Conservation (phyloP, 1,139 yeast species). For the Hansenula sp. region DNA sequence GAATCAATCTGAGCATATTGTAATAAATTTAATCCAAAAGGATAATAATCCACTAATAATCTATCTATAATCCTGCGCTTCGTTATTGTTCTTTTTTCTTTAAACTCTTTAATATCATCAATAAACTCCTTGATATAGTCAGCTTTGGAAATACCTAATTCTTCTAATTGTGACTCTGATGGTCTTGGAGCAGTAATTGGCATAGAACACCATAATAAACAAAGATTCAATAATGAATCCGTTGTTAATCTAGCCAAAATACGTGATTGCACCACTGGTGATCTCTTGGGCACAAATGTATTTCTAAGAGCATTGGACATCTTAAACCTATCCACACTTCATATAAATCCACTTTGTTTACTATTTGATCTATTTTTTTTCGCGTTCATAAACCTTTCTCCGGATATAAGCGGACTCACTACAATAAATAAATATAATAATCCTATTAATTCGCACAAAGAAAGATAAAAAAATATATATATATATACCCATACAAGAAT, state of each 20-base stretch:
- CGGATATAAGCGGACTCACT: too few relatives aligned
- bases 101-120: slow-evolving; percentile 8
- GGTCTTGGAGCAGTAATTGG: slow-evolving; percentile 19
- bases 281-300: slow-evolving; percentile 13
- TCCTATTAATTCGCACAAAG: too few relatives aligned
- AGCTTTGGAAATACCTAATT: slow-evolving; percentile 5
- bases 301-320: slow-evolving; percentile 14
- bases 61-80: slow-evolving; percentile 47
- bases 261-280: slow-evolving; percentile 11
- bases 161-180: slow-evolving; percentile 7
- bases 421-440: too few relatives aligned
- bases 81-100: slow-evolving; percentile 14
- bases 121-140: slow-evolving; percentile 11
- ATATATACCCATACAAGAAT: too few relatives aligned
- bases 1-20: slow-evolving; percentile 75
- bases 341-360: too few relatives aligned
- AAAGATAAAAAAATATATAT: too few relatives aligned
- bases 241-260: slow-evolving; percentile 14
- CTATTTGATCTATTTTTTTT: too few relatives aligned
- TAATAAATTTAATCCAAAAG: slow-evolving; percentile 56
- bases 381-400: too few relatives aligned
- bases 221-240: slow-evolving; percentile 19
- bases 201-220: slow-evolving; percentile 22
- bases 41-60: slow-evolving; percentile 54
- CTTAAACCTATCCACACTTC: too few relatives aligned